Conservation (phyloP, 768 basidiomycete species). For the Podaxis sp. region DNA sequence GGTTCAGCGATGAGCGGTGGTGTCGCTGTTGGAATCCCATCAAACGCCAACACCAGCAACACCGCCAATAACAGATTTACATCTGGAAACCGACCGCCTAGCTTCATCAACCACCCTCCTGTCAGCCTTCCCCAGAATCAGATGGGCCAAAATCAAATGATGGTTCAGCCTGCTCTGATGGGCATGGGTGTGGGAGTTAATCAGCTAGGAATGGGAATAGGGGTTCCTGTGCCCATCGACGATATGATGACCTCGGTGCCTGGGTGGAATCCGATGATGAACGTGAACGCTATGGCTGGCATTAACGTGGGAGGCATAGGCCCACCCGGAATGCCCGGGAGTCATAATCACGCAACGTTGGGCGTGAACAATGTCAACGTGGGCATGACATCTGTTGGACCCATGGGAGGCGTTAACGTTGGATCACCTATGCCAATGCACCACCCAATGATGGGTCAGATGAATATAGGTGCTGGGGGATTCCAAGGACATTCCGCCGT, state of each 20-base stretch:
- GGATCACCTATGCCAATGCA: conserved; percentile 21
- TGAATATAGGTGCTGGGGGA: conserved; percentile 33
- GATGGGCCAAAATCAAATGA: conserved; percentile 31
- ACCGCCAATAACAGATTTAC: conserved; percentile 9
- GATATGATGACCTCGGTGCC: conserved; percentile 19
- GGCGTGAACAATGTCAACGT: conserved; percentile 13
- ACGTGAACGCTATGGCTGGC: conserved; percentile 16
- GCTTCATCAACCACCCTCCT: conserved; percentile 12
- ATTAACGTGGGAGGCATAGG: conserved; percentile 21
- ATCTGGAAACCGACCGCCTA: conserved; percentile 7
- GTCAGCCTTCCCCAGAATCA: conserved; percentile 13
- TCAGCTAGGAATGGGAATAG: conserved; percentile 23
- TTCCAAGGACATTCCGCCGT: conserved; percentile 21
- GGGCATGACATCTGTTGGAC: conserved; percentile 14
- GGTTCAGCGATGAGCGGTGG: conserved; percentile 14
- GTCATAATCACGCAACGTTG: conserved; percentile 2
- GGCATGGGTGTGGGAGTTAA: conserved; percentile 27
- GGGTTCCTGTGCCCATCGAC: conserved; percentile 16
- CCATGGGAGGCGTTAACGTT: conserved; percentile 18
- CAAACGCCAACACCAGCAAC: conserved; percentile 1
- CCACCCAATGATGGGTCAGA: conserved; percentile 30
- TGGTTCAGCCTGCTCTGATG: conserved; percentile 28
- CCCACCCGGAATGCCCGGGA: conserved; percentile 13
- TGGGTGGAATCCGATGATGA: conserved; percentile 23
- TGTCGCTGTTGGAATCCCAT: conserved; percentile 11